Base-by-base conservation (phyloP, 495 filamentous ascomycete genomes). In the Endocarpon pusillum region DNA sequence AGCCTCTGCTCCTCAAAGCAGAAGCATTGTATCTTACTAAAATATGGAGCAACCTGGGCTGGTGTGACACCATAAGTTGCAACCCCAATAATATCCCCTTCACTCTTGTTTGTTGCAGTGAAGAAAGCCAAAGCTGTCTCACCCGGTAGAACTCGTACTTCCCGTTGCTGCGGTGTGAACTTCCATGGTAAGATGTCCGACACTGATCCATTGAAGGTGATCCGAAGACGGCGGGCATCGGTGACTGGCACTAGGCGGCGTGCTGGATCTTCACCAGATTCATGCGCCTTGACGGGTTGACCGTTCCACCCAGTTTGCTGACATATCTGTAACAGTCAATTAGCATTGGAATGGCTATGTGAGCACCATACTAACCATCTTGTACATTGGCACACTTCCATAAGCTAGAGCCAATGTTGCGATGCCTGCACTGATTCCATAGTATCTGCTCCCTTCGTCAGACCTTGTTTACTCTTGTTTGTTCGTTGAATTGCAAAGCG, bases 1-100 rank as follows among this genome's bases (percentile, higher is more conserved):
- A 97, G 58, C 42, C 91, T 71, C 67, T 97, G 78, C 55, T 83
- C 85, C 64, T 99, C 91, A 50, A 99, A 99, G 53, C 91, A 99
- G 57, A 99, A 99, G 46, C 91, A 99, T 58, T 99, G 91, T 34
- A 99, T 99, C 67, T 99, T 99, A 67, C 78, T 84, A 54, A 99
- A 99, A 50, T 99, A 99, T 3, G 82, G 87, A 19, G 91, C 87
- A 19, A 92, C 82, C 61, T 96, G 91, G 9, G 72, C 87, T 6
- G 91, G 91, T 8, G 84, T 94, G 32, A 99, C 91, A 52, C 78
- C 84, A 53, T 99, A 99, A 7, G 91, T 99, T 24, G 91, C 91
- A 17, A 99, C 82, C 26, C 91, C 91, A 46, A 99, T 94, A 41
- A 99, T 94, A 58, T 96, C 89, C 41, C 78, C 64, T 21, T 75